Base-by-base conservation (phyloP, 2,329 filamentous ascomycete genomes). In the Talaromyces sp. region DNA sequence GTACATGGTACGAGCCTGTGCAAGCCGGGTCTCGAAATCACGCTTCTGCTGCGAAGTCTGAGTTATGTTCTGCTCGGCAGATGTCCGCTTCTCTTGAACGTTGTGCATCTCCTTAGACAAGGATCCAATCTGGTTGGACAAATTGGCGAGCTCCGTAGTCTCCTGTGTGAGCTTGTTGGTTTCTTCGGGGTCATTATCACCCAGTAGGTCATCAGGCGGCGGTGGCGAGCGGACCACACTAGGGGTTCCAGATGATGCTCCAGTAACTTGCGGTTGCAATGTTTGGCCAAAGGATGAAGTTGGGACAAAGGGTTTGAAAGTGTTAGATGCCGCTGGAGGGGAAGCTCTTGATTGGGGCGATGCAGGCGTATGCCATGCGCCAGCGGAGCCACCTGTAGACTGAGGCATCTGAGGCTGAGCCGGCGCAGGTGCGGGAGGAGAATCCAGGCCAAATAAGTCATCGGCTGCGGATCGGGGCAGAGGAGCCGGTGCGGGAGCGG, bases 51-150 rank as follows among this genome's bases (percentile, higher is more conserved):
- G 85, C 47, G 82, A 90, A 29, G 89, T 87, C 66, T 92, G 90
- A 56, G 83, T 89, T 47, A 97, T 77, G 54, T 96, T 90, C 59
- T 88, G 87, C 71, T 97, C 91, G 0, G 89, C 88, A 2, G 85
- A 84, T 4, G 79, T 83, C 58, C 91, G 88, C 74, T 96, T 93
- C 30, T 82, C 85, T 70, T 96, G 91, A 1, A 96, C 88, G 62
- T 93, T 91, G 69, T 96, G 91, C 86, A 96, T 96, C 75, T 99
- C 91, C 67, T 88, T 95, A 0, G 92, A 89, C 50, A 99, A 76
- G 2, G 89, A 93, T 29, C 91, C 87, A 59, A 99, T 91, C 72
- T 97, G 94, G 70, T 96, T 97, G 1, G 93, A 97, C 63, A 99
- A 81, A 69, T 99, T 97, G 47, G 92, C 94, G 52, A 99, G 81